Evolutionary conservation across 805 yeast genomes (phyloP).

Genomic region (Ogataea ganodermae): DNA sequence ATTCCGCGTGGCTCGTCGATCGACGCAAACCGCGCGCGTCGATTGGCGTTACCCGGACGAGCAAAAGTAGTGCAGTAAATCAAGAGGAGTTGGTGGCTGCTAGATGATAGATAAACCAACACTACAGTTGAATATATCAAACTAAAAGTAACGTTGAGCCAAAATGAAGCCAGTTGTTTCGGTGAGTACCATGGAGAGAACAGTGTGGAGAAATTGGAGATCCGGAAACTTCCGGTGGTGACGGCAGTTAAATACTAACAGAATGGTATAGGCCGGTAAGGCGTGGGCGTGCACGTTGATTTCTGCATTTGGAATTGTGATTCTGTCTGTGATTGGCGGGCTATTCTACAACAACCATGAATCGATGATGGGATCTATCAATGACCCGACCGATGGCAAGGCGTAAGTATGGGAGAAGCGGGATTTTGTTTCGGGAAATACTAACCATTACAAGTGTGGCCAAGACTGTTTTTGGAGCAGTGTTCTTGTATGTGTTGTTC

Average conservation of each 20-base stretch:
- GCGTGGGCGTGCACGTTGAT: slow-evolving; percentile 96
- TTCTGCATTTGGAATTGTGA: slow-evolving; percentile 89
- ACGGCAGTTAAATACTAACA: background rate
- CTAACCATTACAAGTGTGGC: slow-evolving; percentile 59
- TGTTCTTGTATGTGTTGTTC: slow-evolving; percentile 74
- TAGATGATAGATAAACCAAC: background rate
- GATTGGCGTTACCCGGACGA: too few relatives aligned
- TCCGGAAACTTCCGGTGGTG: too few relatives aligned
- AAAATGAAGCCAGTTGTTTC: slow-evolving; percentile 37
- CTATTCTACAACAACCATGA: slow-evolving; percentile 82
- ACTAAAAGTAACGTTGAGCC: too few relatives aligned
- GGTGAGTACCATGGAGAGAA: slow-evolving; percentile 23
- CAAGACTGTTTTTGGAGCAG: slow-evolving; percentile 86
- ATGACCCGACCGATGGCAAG: slow-evolving; percentile 89
- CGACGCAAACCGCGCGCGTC: too few relatives aligned
- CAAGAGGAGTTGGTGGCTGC: background rate
- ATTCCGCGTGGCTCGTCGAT: too few relatives aligned
- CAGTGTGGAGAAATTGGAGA: background rate
- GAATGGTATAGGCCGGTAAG: slow-evolving; percentile 56
- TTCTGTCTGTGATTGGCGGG: slow-evolving; percentile 80
- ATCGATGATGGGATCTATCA: slow-evolving; percentile 87
- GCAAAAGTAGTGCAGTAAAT: too few relatives aligned
- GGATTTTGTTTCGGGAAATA: background rate
- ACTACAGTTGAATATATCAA: background rate
- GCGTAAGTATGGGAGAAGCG: slow-evolving; percentile 47